Conservation (phyloP, 768 basidiomycete species). For the Tephrocybe sp. region DNA sequence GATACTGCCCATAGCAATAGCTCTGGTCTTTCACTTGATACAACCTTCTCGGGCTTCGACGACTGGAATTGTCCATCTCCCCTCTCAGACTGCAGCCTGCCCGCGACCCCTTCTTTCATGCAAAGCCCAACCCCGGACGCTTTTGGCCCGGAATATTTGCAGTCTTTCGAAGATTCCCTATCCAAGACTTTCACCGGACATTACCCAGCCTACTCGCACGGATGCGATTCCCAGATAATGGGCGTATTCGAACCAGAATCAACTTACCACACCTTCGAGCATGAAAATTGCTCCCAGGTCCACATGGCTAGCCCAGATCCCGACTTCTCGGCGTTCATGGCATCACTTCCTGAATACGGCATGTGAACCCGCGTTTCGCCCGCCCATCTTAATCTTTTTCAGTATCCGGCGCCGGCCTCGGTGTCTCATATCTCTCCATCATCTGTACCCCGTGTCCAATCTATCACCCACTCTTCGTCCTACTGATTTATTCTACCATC, state of each 20-base stretch:
- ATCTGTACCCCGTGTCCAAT: conserved; percentile 7
- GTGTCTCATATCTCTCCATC: neutral
- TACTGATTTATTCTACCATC: conserved; percentile 1
- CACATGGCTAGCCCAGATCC: conserved; percentile 27
- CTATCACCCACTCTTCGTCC: neutral
- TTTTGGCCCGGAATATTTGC: conserved; percentile 28
- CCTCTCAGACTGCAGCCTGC: conserved; percentile 32
- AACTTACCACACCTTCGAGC: conserved; percentile 22
- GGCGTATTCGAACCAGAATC: conserved; percentile 14
- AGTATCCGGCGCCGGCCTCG: conserved; percentile 1
- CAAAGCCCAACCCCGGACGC: conserved; percentile 27
- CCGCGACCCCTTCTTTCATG: conserved; percentile 38
- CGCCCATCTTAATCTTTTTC: neutral
- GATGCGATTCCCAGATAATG: conserved; percentile 16
- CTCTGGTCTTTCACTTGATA: conserved; percentile 38
- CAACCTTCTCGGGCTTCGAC: conserved; percentile 30
- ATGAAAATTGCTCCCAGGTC: conserved; percentile 17
- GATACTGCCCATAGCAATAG: conserved; percentile 5
- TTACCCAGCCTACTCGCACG: conserved; percentile 20
- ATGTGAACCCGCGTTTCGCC: conserved; percentile 20
- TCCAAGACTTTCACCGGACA: conserved; percentile 26
- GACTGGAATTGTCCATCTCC: conserved; percentile 49
- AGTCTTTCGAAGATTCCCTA: conserved; percentile 28
- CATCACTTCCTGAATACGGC: conserved; percentile 30
- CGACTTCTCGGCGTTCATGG: conserved; percentile 37